Evolutionary conservation across 306 rosid species (phyloP).

Genomic region (Erythrophleum fordii): DNA sequence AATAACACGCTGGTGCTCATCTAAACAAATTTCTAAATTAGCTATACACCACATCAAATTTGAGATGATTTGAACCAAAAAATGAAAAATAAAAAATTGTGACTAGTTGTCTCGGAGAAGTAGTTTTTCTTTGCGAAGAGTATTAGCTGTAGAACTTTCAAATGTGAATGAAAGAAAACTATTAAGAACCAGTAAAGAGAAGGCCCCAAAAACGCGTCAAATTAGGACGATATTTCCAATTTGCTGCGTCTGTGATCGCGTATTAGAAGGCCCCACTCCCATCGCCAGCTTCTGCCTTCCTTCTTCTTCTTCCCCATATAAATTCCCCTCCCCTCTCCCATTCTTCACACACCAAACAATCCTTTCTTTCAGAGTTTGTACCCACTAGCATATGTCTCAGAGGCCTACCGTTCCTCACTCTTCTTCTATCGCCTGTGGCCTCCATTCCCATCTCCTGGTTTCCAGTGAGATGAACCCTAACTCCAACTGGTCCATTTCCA

Average conservation of each 20-base stretch:
- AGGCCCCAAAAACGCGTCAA: slow-evolving; percentile 8
- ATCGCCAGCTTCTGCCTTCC: background rate
- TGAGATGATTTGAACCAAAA: too few species aligned
- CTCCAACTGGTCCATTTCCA: slow-evolving; percentile 53
- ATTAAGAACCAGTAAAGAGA: background rate
- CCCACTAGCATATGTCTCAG: slow-evolving; percentile 71
- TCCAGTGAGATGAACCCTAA: slow-evolving; percentile 82
- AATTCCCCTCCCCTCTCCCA: background rate
- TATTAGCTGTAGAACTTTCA: background rate
- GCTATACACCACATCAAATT: too few species aligned
- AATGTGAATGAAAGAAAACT: background rate
- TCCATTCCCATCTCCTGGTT: slow-evolving; percentile 86
- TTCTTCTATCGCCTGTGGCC: slow-evolving; percentile 69
- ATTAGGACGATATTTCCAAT: background rate
- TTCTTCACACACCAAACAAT: background rate
- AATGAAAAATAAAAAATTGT: too few species aligned
- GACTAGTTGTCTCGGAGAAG: too few species aligned
- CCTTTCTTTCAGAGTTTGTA: background rate
- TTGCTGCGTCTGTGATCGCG: slow-evolving; percentile 10
- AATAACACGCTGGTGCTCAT: too few species aligned
- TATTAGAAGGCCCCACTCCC: background rate
- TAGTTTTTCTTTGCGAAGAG: too few species aligned
- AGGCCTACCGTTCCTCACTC: slow-evolving; percentile 71
- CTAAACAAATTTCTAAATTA: too few species aligned
- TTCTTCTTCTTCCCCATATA: slow-evolving; percentile 13